These are phyloP conservation scores for Dendrocalamus sinicus DNA, from an alignment of 176 grass and related monocot genomes.

Conservation along the genomic window DNA sequence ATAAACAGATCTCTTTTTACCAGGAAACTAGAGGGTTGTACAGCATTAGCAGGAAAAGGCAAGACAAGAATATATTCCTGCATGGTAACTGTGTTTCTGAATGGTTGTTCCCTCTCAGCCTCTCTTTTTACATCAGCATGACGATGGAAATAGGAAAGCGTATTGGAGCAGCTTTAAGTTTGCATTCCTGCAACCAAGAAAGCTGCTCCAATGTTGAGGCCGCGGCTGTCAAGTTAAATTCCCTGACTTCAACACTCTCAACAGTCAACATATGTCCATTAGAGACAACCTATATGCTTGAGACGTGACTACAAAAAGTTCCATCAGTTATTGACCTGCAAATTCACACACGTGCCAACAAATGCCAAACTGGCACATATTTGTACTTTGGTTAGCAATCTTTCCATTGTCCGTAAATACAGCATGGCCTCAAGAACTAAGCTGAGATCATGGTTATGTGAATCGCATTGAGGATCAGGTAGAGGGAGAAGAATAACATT, in stretches of 20 bases:
- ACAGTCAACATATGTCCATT: conserved; percentile 10
- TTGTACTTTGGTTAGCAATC: conserved; percentile 1
- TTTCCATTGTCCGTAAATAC: conserved; percentile 17
- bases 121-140: conserved; percentile 45
- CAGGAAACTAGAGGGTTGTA: conserved; percentile 23
- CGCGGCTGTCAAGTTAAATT: conserved; percentile 20
- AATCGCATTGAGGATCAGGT: conserved; percentile 22
- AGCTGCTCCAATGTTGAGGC: neutral
- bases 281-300: conserved; percentile 14
- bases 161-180: conserved; percentile 29
- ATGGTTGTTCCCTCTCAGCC: conserved; percentile 7
- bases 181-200: neutral
- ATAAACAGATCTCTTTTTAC: conserved; percentile 22
- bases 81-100: conserved; percentile 3
- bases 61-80: conserved; percentile 17
- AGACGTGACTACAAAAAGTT: conserved; percentile 7
- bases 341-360: neutral
- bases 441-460: conserved; percentile 6
- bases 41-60: conserved; percentile 31
- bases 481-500: neutral
- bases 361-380: conserved; percentile 4
- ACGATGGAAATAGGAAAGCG: conserved; percentile 47
- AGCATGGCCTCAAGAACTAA: neutral
- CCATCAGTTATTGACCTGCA: conserved; percentile 28
- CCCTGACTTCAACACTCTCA: neutral